phyloP scores from a whole-genome alignment of 352 stramenopile genomes.

The Pythium phragmiticola region DNA sequence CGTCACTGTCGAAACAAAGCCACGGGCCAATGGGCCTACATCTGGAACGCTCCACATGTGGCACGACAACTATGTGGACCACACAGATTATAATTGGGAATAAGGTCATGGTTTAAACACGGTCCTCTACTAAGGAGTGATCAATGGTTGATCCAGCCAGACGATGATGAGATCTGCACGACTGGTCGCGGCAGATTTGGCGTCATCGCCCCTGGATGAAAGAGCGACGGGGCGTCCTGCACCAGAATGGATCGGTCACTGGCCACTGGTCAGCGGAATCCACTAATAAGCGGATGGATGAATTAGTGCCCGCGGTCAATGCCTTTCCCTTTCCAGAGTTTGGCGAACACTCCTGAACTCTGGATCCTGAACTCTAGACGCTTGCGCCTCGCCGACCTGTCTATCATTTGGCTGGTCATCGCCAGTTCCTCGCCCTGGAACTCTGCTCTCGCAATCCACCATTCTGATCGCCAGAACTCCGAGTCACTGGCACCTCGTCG shows the following conservation, averaged over 20 bases:
- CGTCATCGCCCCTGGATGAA: neutral
- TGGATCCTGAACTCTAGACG: too few species aligned
- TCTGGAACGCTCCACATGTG: neutral
- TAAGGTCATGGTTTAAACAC: neutral
- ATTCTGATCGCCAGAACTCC: too few species aligned
- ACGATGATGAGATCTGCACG: neutral
- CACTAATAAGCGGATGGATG: too few species aligned
- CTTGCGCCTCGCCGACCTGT: neutral
- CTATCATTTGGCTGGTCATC: neutral
- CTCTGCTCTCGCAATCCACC: neutral
- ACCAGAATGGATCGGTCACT: neutral
- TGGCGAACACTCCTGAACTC: neutral
- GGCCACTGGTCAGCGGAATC: neutral
- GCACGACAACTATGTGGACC: neutral
- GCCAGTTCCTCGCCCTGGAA: neutral
- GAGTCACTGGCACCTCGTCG: too few species aligned
- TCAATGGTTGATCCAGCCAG: neutral
- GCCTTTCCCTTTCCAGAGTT: neutral
- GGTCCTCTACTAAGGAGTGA: neutral
- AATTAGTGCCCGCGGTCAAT: too few species aligned
- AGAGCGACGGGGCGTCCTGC: neutral
- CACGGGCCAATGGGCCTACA: neutral
- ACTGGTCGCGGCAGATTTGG: neutral
- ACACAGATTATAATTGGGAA: neutral
- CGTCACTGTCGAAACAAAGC: slow-evolving; percentile 9